Evolutionary conservation across 805 yeast species (phyloP).

Genomic region (Wickerhamomyces ciferrii): DNA sequence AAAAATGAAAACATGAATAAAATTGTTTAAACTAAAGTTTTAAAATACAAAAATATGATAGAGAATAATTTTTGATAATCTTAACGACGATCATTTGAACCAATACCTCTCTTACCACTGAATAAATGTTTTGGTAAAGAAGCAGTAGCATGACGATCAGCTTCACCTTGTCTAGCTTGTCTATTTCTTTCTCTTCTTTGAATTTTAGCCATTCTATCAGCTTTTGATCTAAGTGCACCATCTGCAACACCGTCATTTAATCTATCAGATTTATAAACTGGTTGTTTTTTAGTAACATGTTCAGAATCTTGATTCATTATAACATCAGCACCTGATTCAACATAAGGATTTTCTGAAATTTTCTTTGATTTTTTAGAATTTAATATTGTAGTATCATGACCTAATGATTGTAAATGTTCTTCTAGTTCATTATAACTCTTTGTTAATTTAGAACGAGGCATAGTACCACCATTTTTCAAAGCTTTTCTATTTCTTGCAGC

Average conservation of each 20-base stretch:
- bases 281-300: constrained; percentile 26
- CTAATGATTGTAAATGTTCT: constrained; percentile 81
- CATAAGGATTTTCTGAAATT: constrained; percentile 32
- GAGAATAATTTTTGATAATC: not conserved
- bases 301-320: constrained; percentile 54
- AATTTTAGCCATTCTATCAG: constrained; percentile 80
- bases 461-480: constrained; percentile 76
- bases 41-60: no score
- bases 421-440: constrained; percentile 78
- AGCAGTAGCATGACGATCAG: constrained; percentile 86
- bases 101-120: constrained; percentile 95
- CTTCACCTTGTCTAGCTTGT: constrained; percentile 90
- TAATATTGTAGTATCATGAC: constrained; percentile 76
- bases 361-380: constrained; percentile 42
- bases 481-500: constrained; percentile 86
- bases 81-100: constrained; percentile 86
- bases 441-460: constrained; percentile 86
- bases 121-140: constrained; percentile 90
- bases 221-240: constrained; percentile 74
- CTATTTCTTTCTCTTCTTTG: constrained; percentile 94
- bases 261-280: constrained; percentile 64
- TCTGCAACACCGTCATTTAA: constrained; percentile 82
- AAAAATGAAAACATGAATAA: no score
- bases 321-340: constrained; percentile 69
- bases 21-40: no score